Base-by-base conservation (phyloP, 1,139 yeast genomes). In the Arxiozyma slooffiae region DNA sequence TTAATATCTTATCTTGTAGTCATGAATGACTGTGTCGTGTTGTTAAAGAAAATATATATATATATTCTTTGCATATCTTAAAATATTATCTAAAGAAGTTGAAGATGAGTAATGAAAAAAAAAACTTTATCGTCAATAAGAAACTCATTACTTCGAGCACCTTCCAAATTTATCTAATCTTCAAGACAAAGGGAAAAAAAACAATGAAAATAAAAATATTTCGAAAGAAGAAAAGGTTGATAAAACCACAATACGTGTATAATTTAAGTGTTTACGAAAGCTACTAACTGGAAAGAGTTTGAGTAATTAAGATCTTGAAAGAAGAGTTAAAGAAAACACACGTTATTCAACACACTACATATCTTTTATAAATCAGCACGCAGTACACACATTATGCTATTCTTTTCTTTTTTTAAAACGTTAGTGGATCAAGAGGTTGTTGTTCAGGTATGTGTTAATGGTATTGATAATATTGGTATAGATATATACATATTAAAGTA, bases 351-450 rank as follows among this genome's bases (percentile, higher is more conserved):
- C 8, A 30, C 38, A 30, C 7, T 21, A 34, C 37, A 16, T 7
- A 30, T 30, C 38, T 21, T 21, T 22, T 34, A 11, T 38, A 38
- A 24, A 45, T 26, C 23, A 16, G 30, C 24, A 40, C 21, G 14
- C n/a, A 7, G 14, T 30, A 24, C 30, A 36, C 23, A 21, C 37
- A 41, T 23, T 16, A 89, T 89, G 97, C 78, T 89, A 62, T 85
- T 89, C 68, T 88, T 89, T 69, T 87, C 96, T 61, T 88, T 89
- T 67, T 89, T 92, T 73, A 92, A 92, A 72, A 90, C 98, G 21
- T 80, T 92, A 60, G 95, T 92, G 52, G 97, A 90, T 69, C 96
- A 90, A 70, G 96, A 89, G 74, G 96, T 89, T 56, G 71, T 81
- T 60, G 60, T 61, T 38, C 66, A 60, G 52, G 64, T 58, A 57